Evolutionary conservation across 108 stramenopile genomes (phyloP).

Genomic region (Nitzschia inconspicua): DNA sequence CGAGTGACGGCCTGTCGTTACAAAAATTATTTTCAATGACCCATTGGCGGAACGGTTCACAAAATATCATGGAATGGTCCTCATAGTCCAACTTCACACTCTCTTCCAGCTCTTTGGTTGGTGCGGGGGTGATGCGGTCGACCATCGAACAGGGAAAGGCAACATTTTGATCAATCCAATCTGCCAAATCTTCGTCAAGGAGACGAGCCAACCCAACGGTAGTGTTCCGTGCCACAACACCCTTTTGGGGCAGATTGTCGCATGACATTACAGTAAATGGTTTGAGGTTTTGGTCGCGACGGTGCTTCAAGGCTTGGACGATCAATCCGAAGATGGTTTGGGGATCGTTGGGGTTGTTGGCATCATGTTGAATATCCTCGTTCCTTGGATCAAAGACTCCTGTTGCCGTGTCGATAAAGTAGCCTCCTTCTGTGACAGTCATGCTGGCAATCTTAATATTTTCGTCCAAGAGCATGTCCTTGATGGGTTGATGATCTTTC

Average conservation of each 20-base stretch:
- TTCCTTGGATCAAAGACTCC: slow-evolving; percentile 36
- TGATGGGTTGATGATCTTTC: not conserved
- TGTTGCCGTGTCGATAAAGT: slow-evolving; percentile 38
- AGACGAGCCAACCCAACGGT: slow-evolving; percentile 4
- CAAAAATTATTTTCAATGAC: slow-evolving; percentile 52
- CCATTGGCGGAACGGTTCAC: slow-evolving; percentile 54
- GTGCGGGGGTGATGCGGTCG: slow-evolving; percentile 55
- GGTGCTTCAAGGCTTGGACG: slow-evolving; percentile 4
- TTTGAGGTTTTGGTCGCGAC: not conserved
- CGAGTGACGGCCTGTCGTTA: slow-evolving; percentile 37
- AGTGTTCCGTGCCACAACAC: slow-evolving; percentile 14
- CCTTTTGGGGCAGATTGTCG: slow-evolving; percentile 59
- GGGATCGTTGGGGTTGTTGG: slow-evolving; percentile 19
- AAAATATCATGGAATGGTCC: slow-evolving; percentile 43
- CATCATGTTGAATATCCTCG: no score
- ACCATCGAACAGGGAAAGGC: slow-evolving; percentile 62
- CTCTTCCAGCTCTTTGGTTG: slow-evolving; percentile 25
- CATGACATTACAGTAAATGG: slow-evolving; percentile 52
- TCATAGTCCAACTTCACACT: slow-evolving; percentile 7
- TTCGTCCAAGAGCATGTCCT: not conserved
- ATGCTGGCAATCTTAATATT: slow-evolving; percentile 37
- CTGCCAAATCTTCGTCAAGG: slow-evolving; percentile 18
- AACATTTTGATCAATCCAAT: slow-evolving; percentile 42
- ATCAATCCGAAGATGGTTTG: slow-evolving; percentile 19
- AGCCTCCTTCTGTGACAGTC: slow-evolving; percentile 62